These are phyloP conservation scores for Tricholoma terreum DNA, from an alignment of 768 basidiomycete genomes.

Conservation along the genomic window DNA sequence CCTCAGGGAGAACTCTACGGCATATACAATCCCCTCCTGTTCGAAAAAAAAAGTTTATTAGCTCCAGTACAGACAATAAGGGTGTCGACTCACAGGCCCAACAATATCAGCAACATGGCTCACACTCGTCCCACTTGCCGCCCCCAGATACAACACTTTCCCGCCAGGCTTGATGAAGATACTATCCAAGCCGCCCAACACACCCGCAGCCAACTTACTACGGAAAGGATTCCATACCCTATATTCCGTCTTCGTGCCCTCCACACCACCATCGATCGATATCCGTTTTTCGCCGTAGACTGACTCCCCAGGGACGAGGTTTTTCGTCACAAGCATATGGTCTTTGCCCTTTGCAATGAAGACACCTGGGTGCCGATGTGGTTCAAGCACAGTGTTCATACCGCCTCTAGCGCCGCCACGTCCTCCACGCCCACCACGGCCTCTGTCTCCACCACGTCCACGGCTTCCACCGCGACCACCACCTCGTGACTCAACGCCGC, in stretches of 20 bases:
- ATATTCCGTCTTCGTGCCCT: constrained; percentile 90
- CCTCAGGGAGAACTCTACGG: constrained; percentile 95
- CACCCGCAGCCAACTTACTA: constrained; percentile 93
- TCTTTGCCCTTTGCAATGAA: constrained; percentile 99
- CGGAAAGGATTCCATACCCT: constrained; percentile 99
- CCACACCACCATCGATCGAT: constrained; percentile 71
- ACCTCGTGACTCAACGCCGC: constrained; percentile 36
- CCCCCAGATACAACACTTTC: constrained; percentile 97
- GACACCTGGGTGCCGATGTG: constrained; percentile 90
- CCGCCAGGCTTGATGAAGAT: constrained; percentile 92
- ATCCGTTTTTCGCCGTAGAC: constrained; percentile 99
- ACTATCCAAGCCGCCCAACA: constrained; percentile 90
- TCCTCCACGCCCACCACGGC: constrained; percentile 54
- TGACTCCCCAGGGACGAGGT: constrained; percentile 94
- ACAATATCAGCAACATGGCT: constrained; percentile 99
- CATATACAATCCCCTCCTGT: constrained; percentile 94
- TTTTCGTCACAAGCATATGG: constrained; percentile 94
- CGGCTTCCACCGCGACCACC: constrained; percentile 41
- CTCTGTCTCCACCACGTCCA: constrained; percentile 42
- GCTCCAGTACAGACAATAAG: background rate
- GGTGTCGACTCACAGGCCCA: constrained; percentile 67
- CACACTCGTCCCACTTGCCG: constrained; percentile 96
- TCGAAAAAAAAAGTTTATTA: constrained; percentile 12
- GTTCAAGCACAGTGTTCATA: constrained; percentile 87
- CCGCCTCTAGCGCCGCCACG: constrained; percentile 78